Base-by-base conservation (phyloP, 192 early-diverging fungal genomes). In the Coemansia erecta region DNA sequence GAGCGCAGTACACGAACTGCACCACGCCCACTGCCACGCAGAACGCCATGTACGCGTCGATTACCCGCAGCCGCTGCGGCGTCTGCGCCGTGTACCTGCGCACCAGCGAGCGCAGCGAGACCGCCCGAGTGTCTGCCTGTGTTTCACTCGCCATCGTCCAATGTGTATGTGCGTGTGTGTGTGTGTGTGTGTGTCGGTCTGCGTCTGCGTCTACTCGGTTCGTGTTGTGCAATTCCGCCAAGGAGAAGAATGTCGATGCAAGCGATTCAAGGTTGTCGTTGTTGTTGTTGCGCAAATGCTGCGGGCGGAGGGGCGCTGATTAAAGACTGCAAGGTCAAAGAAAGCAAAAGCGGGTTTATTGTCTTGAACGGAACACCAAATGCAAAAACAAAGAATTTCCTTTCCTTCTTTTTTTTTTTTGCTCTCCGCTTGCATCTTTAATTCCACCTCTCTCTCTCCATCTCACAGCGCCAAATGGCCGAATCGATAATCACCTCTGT, bases 1-100 rank as follows among this genome's bases (percentile, higher is more conserved):
- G 55, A 0, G 87, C 53, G 56, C 91, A 87, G 65, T 99, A 97
- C 13, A 87, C 65, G 62, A 99, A 94, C 80, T 97, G 97, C 23
- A 90, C 66, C 45, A 95, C 72, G 28, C 95, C 97, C n/a, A 90
- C 88, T n/a, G 85, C 55, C 60, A 97, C 85, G 61, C 93, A 87
- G 80, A 89, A 94, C 10, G 85, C 88, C 72, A 99, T 85, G 83
- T 97, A 99, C 15, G 85, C 72, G 77, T 99, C 97, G 56, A 99
- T 90, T 50, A 95, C 70, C 79, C 95, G 93, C 35, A 97, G 82
- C 53, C 83, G 83, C 58, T 81, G 84, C 61, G 91, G 85, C 17
- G 97, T 97, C 49, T 80, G 80, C 57, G 72, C 71, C 24, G 56
- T 37, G 58, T 92, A 94, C 42, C 56, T 55, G 62, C 60, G 63